These are phyloP conservation scores for Suillus placidus DNA, from an alignment of 768 basidiomycete species.

Conservation along the genomic window DNA sequence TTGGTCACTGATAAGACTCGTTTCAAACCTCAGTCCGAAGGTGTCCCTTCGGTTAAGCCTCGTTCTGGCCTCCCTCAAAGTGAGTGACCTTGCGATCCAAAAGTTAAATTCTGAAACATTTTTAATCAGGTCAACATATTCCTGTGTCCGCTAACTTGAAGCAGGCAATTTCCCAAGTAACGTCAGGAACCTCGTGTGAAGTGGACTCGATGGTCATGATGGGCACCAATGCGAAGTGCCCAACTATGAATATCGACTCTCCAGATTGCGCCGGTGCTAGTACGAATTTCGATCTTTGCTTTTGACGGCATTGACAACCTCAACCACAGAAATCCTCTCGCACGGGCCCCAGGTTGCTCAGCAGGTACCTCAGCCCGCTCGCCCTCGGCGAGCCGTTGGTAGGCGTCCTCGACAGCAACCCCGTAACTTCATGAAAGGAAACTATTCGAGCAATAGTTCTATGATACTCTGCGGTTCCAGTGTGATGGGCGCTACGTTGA, in stretches of 20 bases:
- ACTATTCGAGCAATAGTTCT: not conserved
- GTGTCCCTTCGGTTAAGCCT: not conserved
- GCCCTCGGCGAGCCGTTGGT: not conserved
- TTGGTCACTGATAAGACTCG: too few species aligned
- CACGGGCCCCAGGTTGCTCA: not conserved
- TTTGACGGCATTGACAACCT: not conserved
- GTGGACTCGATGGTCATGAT: not conserved
- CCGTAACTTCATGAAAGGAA: not conserved
- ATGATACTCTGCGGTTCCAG: not conserved
- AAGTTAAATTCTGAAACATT: too few species aligned
- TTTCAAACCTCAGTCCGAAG: not conserved
- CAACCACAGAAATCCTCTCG: not conserved
- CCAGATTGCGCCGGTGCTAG: not conserved
- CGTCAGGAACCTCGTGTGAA: not conserved
- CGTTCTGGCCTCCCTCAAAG: not conserved
- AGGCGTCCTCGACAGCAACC: conserved; percentile 3
- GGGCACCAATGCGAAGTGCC: not conserved
- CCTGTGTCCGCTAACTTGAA: not conserved
- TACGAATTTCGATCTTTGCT: not conserved
- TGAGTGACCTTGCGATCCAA: not conserved
- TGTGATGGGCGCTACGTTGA: conserved; percentile 1
- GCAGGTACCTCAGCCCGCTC: not conserved
- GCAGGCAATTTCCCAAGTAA: not conserved
- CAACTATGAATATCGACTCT: not conserved
- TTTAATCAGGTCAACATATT: not conserved